Conservation (phyloP, 2,329 filamentous ascomycete species). For the Berkeleyomyces rouxiae region DNA sequence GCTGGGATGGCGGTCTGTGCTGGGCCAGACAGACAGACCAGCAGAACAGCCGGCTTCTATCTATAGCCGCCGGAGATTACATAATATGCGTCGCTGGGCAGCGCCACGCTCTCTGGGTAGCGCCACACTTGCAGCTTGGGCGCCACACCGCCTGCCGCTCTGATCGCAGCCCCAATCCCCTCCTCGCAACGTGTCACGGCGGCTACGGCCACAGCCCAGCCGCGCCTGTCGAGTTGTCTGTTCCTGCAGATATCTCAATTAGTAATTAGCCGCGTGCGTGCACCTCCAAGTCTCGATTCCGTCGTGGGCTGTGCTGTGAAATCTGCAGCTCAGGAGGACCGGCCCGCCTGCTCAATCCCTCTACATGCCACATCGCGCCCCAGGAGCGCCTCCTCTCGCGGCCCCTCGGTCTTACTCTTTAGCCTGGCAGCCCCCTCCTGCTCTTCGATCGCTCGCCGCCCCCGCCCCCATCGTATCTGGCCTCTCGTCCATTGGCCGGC, state of each 20-base stretch:
- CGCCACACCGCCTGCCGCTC: background rate
- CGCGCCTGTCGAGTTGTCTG: background rate
- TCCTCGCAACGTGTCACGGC: background rate
- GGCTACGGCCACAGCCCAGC: conserved; percentile 1
- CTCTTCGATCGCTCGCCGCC: background rate
- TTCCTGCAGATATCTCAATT: background rate
- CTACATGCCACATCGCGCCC: background rate
- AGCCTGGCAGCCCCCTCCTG: background rate
- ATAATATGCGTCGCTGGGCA: background rate
- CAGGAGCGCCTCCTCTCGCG: background rate
- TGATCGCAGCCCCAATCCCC: background rate
- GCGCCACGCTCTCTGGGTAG: background rate
- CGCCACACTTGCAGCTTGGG: background rate
- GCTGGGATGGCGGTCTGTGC: too few species aligned
- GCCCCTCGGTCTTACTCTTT: too few species aligned
- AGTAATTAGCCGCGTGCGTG: background rate
- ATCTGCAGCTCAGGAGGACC: background rate
- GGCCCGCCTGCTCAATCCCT: background rate
- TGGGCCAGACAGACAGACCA: too few species aligned
- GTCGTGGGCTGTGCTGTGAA: background rate
- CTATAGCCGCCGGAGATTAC: background rate
- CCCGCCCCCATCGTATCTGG: background rate
- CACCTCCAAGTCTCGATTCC: background rate
- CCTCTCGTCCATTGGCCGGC: background rate
- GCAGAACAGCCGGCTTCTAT: background rate